A percentile compares a stretch with the other conserved stretches of the same genome.
These are phyloP conservation scores for Sclerotinia nivalis DNA, from an alignment of 2,329 filamentous ascomycete species.

Conservation along the genomic window DNA sequence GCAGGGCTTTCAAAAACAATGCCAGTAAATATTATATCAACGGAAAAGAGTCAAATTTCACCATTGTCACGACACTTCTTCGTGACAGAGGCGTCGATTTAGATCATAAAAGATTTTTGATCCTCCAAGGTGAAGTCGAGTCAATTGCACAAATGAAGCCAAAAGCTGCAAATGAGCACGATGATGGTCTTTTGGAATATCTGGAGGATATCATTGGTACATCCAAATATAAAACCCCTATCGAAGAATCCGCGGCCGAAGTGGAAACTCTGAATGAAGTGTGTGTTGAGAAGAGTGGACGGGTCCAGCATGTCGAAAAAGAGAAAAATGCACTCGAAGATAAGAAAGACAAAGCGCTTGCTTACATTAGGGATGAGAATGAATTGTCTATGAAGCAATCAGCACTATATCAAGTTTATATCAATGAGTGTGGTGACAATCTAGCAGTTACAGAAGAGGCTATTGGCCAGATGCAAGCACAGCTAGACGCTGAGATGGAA, in stretches of 20 bases:
- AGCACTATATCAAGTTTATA: conserved; percentile 88
- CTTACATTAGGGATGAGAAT: conserved; percentile 89
- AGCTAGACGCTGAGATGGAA: conserved; percentile 83
- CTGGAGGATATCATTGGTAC: conserved; percentile 98
- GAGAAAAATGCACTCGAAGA: conserved; percentile 91
- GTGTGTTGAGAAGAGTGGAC: conserved; percentile 90
- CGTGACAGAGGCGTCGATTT: conserved; percentile 88
- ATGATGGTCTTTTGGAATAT: conserved; percentile 94
- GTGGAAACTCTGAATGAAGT: conserved; percentile 92
- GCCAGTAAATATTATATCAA: conserved; percentile 99
- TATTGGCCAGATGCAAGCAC: conserved; percentile 83
- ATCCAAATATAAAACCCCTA: conserved; percentile 95
- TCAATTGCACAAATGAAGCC: conserved; percentile 99
- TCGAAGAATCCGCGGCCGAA: conserved; percentile 88
- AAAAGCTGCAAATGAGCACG: conserved; percentile 91
- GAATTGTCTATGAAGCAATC: conserved; percentile 88
- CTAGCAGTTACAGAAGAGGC: conserved; percentile 86
- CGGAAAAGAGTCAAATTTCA: conserved; percentile 85
- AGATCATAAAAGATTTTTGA: conserved; percentile 97
- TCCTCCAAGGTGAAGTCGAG: conserved; percentile 95
- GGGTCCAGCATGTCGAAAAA: conserved; percentile 97
- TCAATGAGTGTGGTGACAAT: conserved; percentile 86
- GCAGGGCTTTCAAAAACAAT: conserved; percentile 96
- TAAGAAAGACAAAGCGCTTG: conserved; percentile 92
- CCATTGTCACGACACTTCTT: conserved; percentile 82